These are phyloP conservation scores for Boletus huronensis DNA, from an alignment of 768 basidiomycete species.

Conservation along the genomic window DNA sequence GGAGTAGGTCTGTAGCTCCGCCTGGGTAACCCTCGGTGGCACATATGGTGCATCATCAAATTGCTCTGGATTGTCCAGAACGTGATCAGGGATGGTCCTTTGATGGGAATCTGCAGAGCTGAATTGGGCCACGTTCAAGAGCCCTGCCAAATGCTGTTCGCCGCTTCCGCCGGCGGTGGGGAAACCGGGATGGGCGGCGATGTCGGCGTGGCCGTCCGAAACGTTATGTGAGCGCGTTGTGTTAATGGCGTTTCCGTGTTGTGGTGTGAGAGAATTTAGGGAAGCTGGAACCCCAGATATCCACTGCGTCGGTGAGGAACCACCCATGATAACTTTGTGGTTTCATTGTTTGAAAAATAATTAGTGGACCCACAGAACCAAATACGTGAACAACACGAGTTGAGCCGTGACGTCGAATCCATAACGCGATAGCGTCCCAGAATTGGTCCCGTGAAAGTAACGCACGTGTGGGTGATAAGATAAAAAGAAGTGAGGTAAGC, in stretches of 20 bases:
- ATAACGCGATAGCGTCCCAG: slow-evolving; percentile 17
- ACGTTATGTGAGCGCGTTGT: slow-evolving; percentile 13
- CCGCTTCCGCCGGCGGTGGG: slow-evolving; percentile 13
- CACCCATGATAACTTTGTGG: slow-evolving; percentile 24
- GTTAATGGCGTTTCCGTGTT: slow-evolving; percentile 3
- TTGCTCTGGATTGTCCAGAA: slow-evolving; percentile 16
- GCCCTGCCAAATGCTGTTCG: slow-evolving; percentile 7
- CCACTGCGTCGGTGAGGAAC: slow-evolving; percentile 19
- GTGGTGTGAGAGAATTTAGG: slow-evolving; percentile 14
- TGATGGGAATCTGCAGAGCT: slow-evolving; percentile 12
- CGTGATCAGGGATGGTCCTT: slow-evolving; percentile 5
- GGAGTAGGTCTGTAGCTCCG: slow-evolving; percentile 16
- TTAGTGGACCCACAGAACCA: slow-evolving; percentile 34
- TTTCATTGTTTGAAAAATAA: slow-evolving; percentile 29
- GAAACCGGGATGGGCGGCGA: slow-evolving; percentile 13
- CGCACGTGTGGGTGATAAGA: slow-evolving; percentile 21
- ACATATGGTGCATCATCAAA: slow-evolving; percentile 31
- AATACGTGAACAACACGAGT: slow-evolving; percentile 28
- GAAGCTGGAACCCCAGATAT: slow-evolving; percentile 7
- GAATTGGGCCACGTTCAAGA: slow-evolving; percentile 9
- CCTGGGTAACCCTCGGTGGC: slow-evolving; percentile 24
- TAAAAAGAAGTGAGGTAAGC: slow-evolving; percentile 21
- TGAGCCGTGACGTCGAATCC: background rate
- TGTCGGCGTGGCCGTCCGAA: slow-evolving; percentile 21
- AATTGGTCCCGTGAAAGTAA: slow-evolving; percentile 5